Conservation (phyloP, 75 land plant genomes). For the Sequoia sempervirens region DNA sequence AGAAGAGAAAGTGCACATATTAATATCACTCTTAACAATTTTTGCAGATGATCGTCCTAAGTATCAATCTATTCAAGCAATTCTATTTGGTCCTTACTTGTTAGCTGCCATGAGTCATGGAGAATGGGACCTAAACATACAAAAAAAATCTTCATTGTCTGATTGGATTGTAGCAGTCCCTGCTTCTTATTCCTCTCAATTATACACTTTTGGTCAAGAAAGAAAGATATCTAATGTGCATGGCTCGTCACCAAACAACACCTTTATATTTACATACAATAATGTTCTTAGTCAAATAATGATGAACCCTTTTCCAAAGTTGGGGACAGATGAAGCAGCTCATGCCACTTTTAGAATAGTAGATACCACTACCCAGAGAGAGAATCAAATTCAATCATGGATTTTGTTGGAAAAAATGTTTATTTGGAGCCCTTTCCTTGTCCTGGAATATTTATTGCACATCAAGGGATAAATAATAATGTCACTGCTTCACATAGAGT, state of each 20-base stretch:
- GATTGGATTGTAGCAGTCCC: conserved; percentile 50
- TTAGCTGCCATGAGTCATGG: conserved; percentile 67
- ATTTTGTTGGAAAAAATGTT: conserved; percentile 33
- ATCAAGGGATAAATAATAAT: conserved; percentile 30
- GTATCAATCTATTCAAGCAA: conserved; percentile 60
- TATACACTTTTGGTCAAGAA: conserved; percentile 33
- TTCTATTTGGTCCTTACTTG: conserved; percentile 77
- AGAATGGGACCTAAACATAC: conserved; percentile 45
- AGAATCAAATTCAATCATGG: not conserved
- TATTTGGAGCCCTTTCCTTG: conserved; percentile 64
- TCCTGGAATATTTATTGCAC: conserved; percentile 62
- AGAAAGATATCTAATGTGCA: not conserved
- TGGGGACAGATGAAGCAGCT: conserved; percentile 34
- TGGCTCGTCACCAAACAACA: conserved; percentile 7
- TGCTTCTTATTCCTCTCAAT: conserved; percentile 22
- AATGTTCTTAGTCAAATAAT: conserved; percentile 14
- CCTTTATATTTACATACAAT: conserved; percentile 21
- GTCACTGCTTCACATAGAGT: conserved; percentile 10
- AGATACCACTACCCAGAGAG: not conserved
- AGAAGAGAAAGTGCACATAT: not conserved
- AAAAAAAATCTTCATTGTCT: conserved; percentile 7
- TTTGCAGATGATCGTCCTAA: conserved; percentile 69
- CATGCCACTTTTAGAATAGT: conserved; percentile 58
- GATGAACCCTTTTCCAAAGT: conserved; percentile 25
- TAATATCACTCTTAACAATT: not conserved